Percentiles rank a stretch among this genome's conserved stretches.
Evolutionary conservation across 305 asterid genomes (phyloP).

Genomic region (Plantago lanceolata): DNA sequence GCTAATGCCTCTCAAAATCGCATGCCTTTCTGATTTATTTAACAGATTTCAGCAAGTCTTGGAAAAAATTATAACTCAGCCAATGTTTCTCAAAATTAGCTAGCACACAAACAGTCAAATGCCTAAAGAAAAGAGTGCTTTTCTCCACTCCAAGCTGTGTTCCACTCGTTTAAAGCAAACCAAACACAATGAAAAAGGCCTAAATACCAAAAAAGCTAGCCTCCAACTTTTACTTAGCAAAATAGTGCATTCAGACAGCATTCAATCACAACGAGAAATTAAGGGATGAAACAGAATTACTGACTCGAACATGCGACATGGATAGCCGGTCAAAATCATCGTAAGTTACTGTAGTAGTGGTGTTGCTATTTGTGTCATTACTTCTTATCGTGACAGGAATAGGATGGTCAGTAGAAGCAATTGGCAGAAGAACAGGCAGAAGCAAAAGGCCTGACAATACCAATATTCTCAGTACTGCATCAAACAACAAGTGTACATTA

Average conservation of each 20-base stretch:
- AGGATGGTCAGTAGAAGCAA: constrained; percentile 39
- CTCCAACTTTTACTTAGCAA: not conserved
- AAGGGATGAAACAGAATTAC: constrained; percentile 20
- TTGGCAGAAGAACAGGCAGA: constrained; percentile 77
- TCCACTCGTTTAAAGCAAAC: not conserved
- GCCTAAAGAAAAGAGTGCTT: not conserved
- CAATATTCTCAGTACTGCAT: constrained; percentile 66
- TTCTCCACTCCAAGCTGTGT: not conserved
- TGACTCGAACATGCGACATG: constrained; percentile 63
- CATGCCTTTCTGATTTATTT: not conserved
- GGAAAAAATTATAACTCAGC: not conserved
- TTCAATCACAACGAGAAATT: not conserved
- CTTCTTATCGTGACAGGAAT: not conserved
- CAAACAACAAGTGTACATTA: constrained; percentile 4
- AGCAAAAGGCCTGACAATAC: constrained; percentile 58
- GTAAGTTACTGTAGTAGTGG: constrained; percentile 59
- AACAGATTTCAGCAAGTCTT: not conserved
- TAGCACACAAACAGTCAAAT: not conserved
- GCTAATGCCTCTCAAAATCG: not conserved
- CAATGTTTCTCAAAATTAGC: not conserved
- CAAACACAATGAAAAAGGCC: not conserved
- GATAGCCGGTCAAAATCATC: constrained; percentile 72
- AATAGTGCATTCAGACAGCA: not conserved
- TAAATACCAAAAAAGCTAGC: not conserved
- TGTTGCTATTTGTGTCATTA: constrained; percentile 26